Conservation (phyloP, 202 grass and related monocot species). For the Musa balbisiana region DNA sequence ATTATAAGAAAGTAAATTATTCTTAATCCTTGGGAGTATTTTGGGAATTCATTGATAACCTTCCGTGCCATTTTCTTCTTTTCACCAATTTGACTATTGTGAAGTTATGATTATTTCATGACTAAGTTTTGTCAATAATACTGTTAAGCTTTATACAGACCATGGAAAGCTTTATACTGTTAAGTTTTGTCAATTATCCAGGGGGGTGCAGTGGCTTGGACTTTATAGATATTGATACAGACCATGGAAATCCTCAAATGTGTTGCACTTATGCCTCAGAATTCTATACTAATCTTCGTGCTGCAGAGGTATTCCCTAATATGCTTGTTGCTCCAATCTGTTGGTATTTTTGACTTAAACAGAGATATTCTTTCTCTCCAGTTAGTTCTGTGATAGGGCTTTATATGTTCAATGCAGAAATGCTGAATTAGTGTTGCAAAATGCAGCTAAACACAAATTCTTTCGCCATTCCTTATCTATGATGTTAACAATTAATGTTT, state of each 20-base stretch:
- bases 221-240: slow-evolving; percentile 66
- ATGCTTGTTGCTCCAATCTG: slow-evolving; percentile 13
- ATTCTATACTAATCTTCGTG: slow-evolving; percentile 66
- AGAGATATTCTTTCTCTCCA: background rate
- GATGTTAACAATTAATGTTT: too few species aligned
- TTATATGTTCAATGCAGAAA: background rate
- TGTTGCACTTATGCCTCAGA: slow-evolving; percentile 62
- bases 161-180: too few species aligned
- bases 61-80: too few species aligned
- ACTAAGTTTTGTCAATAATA: slow-evolving; percentile 2
- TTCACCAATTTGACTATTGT: background rate
- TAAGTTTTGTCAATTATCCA: slow-evolving; percentile 38
- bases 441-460: too few species aligned
- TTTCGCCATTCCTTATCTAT: too few species aligned
- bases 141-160: slow-evolving; percentile 28
- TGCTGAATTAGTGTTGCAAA: background rate
- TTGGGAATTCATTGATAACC: too few species aligned
- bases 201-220: slow-evolving; percentile 37
- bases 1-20: slow-evolving; percentile 3
- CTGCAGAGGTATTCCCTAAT: slow-evolving; percentile 55
- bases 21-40: too few species aligned
- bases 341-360: background rate
- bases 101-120: slow-evolving; percentile 12
- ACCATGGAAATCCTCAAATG: slow-evolving; percentile 65
- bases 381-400: background rate